phyloP scores from a whole-genome alignment of 306 rosid species.

The Quercus mongolica region DNA sequence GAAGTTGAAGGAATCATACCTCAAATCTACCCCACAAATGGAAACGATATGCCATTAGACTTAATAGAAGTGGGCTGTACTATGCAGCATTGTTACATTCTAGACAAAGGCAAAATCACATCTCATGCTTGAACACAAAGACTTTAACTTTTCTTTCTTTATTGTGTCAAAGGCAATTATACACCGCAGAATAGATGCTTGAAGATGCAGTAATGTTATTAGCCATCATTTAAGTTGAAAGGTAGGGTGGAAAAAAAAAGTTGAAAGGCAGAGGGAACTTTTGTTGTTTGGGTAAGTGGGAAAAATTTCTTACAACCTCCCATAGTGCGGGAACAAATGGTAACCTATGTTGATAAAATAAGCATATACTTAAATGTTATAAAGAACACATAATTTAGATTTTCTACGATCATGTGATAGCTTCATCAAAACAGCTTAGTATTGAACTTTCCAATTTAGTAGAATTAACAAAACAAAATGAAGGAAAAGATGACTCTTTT shows the following conservation, averaged over 20 bases:
- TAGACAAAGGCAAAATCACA: background rate
- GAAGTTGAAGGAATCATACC: too few relatives aligned
- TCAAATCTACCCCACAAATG: too few relatives aligned
- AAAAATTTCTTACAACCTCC: background rate
- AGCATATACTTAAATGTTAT: background rate
- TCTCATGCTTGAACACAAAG: background rate
- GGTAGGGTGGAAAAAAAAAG: background rate
- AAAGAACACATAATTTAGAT: background rate
- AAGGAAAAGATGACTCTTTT: too few relatives aligned
- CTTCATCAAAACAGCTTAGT: too few relatives aligned
- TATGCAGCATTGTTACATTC: background rate
- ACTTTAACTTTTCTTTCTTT: slow-evolving; percentile 7
- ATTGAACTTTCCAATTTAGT: too few relatives aligned
- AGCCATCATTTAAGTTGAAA: slow-evolving; percentile 19
- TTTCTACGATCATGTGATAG: background rate
- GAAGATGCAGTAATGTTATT: slow-evolving; percentile 17
- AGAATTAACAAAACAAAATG: too few relatives aligned
- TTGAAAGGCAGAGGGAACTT: slow-evolving; percentile 18
- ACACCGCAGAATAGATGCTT: background rate
- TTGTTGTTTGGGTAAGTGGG: too few relatives aligned
- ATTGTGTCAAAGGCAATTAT: slow-evolving; percentile 6
- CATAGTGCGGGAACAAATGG: background rate
- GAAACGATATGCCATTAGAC: too few relatives aligned
- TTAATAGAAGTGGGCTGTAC: too few relatives aligned
- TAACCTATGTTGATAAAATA: background rate